These are phyloP conservation scores for Cotoneaster glaucophyllus DNA, from an alignment of 306 rosid species.

Conservation along the genomic window DNA sequence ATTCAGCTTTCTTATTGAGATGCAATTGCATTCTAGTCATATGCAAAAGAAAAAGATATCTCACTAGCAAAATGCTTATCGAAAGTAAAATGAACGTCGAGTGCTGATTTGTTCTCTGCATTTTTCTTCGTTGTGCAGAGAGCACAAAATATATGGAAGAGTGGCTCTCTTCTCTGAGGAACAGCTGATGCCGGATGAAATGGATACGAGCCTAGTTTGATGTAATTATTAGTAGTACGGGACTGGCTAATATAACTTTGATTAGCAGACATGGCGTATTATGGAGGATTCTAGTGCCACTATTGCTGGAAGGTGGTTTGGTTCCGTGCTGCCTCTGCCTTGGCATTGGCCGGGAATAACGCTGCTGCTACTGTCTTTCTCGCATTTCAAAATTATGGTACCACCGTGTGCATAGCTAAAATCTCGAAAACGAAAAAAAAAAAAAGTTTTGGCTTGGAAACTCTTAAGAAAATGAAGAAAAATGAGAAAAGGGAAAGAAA, in stretches of 20 bases:
- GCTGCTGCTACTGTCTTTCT: neutral
- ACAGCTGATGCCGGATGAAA: slow-evolving; percentile 33
- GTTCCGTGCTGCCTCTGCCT: neutral
- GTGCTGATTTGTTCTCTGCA: slow-evolving; percentile 20
- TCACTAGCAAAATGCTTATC: neutral
- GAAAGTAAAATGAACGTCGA: neutral
- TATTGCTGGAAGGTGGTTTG: neutral
- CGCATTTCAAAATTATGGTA: neutral
- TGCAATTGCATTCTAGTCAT: neutral
- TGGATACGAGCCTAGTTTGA: neutral
- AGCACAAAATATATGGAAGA: slow-evolving; percentile 73
- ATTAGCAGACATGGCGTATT: neutral
- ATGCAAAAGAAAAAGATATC: neutral
- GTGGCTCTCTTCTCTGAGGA: slow-evolving; percentile 71
- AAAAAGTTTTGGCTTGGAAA: neutral
- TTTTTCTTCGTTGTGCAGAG: slow-evolving; percentile 42
- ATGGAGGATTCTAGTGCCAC: neutral
- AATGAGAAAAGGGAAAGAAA: neutral
- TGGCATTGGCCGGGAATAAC: neutral
- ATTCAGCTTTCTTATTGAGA: neutral
- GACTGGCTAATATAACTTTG: neutral
- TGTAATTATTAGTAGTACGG: neutral
- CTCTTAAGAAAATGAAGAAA: neutral
- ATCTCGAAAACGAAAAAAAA: neutral
- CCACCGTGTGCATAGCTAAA: neutral